These are phyloP conservation scores for Pythium brachiatum DNA, from an alignment of 352 stramenopile species.

Conservation along the genomic window DNA sequence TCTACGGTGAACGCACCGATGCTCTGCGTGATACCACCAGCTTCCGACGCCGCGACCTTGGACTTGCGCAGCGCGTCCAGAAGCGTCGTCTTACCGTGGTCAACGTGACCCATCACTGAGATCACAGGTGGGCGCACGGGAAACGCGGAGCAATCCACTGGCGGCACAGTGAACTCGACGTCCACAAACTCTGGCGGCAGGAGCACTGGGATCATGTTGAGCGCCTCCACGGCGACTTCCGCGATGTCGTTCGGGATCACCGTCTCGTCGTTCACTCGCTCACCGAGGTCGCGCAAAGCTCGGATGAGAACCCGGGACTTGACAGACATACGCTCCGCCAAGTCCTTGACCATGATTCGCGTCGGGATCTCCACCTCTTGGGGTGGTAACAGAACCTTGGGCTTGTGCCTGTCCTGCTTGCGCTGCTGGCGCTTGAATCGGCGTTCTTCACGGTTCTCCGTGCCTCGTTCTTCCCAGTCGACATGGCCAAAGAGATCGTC, in stretches of 20 bases:
- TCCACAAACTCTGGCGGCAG: slow-evolving; percentile 82
- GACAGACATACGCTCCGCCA: slow-evolving; percentile 78
- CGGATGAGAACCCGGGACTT: slow-evolving; percentile 70
- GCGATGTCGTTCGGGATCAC: slow-evolving; percentile 71
- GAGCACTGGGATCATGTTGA: slow-evolving; percentile 85
- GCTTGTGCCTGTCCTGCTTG: slow-evolving; percentile 46
- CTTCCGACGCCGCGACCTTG: slow-evolving; percentile 93
- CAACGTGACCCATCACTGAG: slow-evolving; percentile 99
- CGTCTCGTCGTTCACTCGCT: slow-evolving; percentile 73
- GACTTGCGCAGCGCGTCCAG: slow-evolving; percentile 93
- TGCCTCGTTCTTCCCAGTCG: slow-evolving; percentile 59
- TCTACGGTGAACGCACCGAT: slow-evolving; percentile 97
- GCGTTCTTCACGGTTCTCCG: slow-evolving; percentile 59
- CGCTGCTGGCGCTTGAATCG: slow-evolving; percentile 57
- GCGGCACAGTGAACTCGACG: slow-evolving; percentile 57
- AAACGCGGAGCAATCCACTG: slow-evolving; percentile 66
- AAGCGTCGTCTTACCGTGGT: slow-evolving; percentile 99
- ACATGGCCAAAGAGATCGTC: slow-evolving; percentile 73
- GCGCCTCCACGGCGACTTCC: slow-evolving; percentile 77
- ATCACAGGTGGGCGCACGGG: slow-evolving; percentile 90
- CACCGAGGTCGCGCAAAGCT: slow-evolving; percentile 61
- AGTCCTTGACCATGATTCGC: slow-evolving; percentile 65
- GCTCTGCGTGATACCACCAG: slow-evolving; percentile 99
- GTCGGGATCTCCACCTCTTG: slow-evolving; percentile 82
- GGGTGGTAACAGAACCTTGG: slow-evolving; percentile 37